Evolutionary conservation across 768 basidiomycete genomes (phyloP), one percentile per base, ranked within the genome.

Genomic region (Mrakia blollopis): DNA sequence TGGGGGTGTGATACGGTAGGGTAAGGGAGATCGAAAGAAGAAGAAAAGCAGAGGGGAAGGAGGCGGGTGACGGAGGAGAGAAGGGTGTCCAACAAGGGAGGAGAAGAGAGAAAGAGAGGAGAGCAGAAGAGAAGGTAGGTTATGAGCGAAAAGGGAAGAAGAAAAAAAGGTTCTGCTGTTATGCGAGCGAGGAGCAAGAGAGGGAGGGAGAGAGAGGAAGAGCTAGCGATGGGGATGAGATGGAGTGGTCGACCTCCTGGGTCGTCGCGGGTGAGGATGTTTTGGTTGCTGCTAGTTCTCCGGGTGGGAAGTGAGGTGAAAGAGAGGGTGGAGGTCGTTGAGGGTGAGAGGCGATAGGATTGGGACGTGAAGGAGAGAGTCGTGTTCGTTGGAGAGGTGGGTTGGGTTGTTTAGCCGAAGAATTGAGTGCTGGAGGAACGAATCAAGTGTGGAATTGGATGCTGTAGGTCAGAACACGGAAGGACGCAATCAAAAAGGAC

Each of bases 381-480:
- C 57, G 57, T 57, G 57, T 25, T 57, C 25, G 28, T 57, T 57
- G 6, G 10, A n/a, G 7, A 23, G 25, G 11, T 25, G 54, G n/a
- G 54, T n/a, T 28, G 23, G 57, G 14, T 21, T 18, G n/a, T 23
- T 25, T 57, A 72, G 47, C 30, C 62, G 50, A 65, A 75, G 74
- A 62, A 62, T 18, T 62, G 57, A 23, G 41, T 74, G 54, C 41
- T 61, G n/a, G 14, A 73, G 11, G 50, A 62, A 47, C 11, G n/a
- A 39, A 73, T 57, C 35, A 39, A 37, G 32, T 41, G 72, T 30
- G 44, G 62, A 41, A 44, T 37, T 62, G 37, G 3, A 35, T 39
- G 39, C 25, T 30, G 50, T 13, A n/a, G 39, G 70, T n/a, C 62
- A 37, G 62, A 35, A 65, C 14, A 30, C 28, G 62, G 62, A n/a